Evolutionary conservation across 257 asterid genomes (phyloP).

Genomic region (Nyctanthes arbortristis): DNA sequence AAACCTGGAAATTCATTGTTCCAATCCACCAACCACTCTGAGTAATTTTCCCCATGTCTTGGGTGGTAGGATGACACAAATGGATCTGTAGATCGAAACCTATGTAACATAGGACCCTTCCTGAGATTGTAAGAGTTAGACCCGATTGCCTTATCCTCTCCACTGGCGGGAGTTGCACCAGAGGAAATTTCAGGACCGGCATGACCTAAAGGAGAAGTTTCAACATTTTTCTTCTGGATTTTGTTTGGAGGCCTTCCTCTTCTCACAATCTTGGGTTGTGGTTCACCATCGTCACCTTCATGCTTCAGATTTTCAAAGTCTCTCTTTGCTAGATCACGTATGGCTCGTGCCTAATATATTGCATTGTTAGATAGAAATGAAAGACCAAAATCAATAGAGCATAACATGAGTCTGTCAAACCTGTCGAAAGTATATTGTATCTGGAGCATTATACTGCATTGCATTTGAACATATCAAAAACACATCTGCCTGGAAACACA

Average conservation of each 20-base stretch:
- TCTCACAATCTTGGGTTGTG: conserved; percentile 88
- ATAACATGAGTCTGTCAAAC: conserved; percentile 34
- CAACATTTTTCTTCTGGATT: conserved; percentile 60
- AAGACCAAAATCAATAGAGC: conserved; percentile 8
- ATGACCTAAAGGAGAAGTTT: conserved; percentile 55
- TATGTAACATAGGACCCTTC: conserved; percentile 52
- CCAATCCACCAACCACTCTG: conserved; percentile 82
- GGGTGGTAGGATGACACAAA: conserved; percentile 50
- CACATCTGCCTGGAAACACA: conserved; percentile 76
- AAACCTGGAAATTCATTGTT: conserved; percentile 93
- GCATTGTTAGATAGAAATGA: conserved; percentile 23
- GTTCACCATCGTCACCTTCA: conserved; percentile 89
- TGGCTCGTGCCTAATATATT: conserved; percentile 72
- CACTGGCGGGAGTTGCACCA: conserved; percentile 55
- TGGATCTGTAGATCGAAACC: conserved; percentile 51
- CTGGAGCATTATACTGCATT: conserved; percentile 83
- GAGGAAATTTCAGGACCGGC: conserved; percentile 56
- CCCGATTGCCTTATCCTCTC: conserved; percentile 61
- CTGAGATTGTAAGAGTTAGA: conserved; percentile 79
- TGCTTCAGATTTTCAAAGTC: conserved; percentile 85
- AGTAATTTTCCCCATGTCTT: conserved; percentile 65
- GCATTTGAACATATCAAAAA: conserved; percentile 89
- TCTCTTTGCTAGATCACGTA: conserved; percentile 77
- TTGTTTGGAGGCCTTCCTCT: conserved; percentile 97
- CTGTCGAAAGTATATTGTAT: conserved; percentile 90